phyloP scores from a whole-genome alignment of 805 yeast genomes.

The Suhomyces sp. region DNA sequence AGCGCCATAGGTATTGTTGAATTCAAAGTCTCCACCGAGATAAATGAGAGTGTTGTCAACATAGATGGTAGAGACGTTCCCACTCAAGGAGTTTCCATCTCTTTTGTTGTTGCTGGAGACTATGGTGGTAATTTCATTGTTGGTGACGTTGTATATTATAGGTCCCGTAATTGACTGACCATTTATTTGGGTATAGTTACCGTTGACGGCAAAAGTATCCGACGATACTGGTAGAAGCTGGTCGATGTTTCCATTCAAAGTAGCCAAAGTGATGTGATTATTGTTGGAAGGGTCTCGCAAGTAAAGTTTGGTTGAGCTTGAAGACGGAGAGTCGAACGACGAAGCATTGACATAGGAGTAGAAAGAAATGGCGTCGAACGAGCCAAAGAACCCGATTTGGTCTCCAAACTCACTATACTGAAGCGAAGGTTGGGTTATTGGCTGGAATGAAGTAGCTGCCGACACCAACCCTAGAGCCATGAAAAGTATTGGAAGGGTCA shows the following conservation, averaged over 20 bases:
- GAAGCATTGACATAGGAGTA: constrained; percentile 28
- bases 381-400: constrained; percentile 31
- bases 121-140: constrained; percentile 21
- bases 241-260: constrained; percentile 30
- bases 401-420: constrained; percentile 25
- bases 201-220: constrained; percentile 32
- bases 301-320: constrained; percentile 16
- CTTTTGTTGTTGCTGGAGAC: constrained; percentile 15
- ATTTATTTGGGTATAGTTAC: constrained; percentile 36
- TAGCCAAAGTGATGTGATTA: constrained; percentile 21
- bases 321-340: constrained; percentile 7
- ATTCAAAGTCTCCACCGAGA: constrained; percentile 76
- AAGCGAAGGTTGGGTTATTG: constrained; percentile 18
- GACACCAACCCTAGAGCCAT: background rate
- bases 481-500: background rate
- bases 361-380: constrained; percentile 26
- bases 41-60: constrained; percentile 52
- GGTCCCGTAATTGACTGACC: constrained; percentile 26
- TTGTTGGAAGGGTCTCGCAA: constrained; percentile 20
- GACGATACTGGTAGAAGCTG: constrained; percentile 25
- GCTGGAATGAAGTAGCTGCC: background rate
- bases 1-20: constrained; percentile 52
- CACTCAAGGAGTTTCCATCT: constrained; percentile 19
- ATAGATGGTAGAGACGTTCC: constrained; percentile 32
- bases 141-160: constrained; percentile 32